phyloP scores from a whole-genome alignment of 1,139 yeast genomes.

The Meyerozyma smithsonii region DNA sequence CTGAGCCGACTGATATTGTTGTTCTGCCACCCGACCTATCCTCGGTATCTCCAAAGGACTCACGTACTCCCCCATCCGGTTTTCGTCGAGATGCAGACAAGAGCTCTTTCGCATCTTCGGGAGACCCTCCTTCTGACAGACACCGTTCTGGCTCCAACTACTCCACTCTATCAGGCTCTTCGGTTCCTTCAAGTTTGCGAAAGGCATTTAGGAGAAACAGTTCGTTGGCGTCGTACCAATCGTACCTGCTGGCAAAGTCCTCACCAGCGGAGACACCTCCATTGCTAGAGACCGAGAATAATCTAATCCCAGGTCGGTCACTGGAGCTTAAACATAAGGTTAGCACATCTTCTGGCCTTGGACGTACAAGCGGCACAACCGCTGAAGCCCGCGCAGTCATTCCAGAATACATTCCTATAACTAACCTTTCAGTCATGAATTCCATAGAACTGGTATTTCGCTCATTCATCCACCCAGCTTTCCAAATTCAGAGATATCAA shows the following conservation, averaged over 20 bases:
- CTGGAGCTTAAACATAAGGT: background rate
- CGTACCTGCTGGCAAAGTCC: conserved; percentile 1
- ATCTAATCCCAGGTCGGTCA: background rate
- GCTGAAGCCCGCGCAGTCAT: background rate
- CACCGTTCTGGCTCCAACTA: background rate
- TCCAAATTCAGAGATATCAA: conserved; percentile 31
- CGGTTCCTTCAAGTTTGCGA: conserved; percentile 2
- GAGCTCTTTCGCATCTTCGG: background rate
- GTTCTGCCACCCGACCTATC: background rate
- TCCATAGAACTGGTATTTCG: conserved; percentile 18
- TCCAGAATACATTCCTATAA: conserved; percentile 17
- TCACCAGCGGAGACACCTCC: background rate
- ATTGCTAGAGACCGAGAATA: background rate
- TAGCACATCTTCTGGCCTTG: too few species aligned
- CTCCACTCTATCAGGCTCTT: conserved; percentile 1
- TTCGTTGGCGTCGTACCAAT: background rate
- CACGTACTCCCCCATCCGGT: background rate
- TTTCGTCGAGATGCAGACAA: background rate
- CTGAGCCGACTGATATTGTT: background rate
- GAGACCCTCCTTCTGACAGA: background rate
- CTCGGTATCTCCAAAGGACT: background rate
- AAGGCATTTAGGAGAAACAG: conserved; percentile 1
- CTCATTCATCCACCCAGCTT: conserved; percentile 25
- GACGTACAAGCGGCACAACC: too few species aligned
- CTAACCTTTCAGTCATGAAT: conserved; percentile 25